A percentile compares a stretch with the other conserved stretches of the same genome.
phyloP scores from a whole-genome alignment of 257 asterid species.

The Nicotiana attenuata region DNA sequence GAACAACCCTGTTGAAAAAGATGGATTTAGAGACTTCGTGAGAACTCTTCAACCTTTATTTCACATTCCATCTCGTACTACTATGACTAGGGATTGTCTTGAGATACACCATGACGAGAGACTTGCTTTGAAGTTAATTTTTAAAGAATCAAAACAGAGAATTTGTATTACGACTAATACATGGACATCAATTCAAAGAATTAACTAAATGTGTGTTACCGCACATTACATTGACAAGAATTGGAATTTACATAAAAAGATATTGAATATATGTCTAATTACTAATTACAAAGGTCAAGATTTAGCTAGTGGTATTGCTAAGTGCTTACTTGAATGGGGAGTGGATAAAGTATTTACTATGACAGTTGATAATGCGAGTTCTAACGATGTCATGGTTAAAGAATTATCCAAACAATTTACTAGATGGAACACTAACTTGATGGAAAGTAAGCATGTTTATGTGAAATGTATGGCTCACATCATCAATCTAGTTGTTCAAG shows the following conservation, averaged over 20 bases:
- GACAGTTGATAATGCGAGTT: slow-evolving; percentile 7
- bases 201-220: background rate
- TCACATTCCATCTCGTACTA: background rate
- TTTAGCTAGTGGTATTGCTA: background rate
- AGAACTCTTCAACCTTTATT: background rate
- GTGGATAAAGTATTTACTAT: background rate
- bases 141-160: background rate
- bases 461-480: background rate
- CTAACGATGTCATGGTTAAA: background rate
- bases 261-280: slow-evolving; percentile 1
- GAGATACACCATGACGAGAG: background rate
- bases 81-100: background rate
- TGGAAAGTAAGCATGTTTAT: background rate
- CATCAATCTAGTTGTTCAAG: slow-evolving; percentile 4
- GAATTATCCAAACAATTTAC: background rate
- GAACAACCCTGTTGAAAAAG: background rate
- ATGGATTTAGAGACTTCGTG: slow-evolving; percentile 4
- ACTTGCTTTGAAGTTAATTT: background rate
- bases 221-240: slow-evolving; percentile 1
- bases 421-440: background rate
- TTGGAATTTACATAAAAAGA: background rate
- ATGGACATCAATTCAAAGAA: slow-evolving; percentile 11
- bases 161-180: background rate
- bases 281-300: background rate
- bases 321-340: slow-evolving; percentile 2